Evolutionary conservation across 257 asterid genomes (phyloP), one percentile per base, ranked within the genome.

Genomic region (Gynochthodes officinalis): DNA sequence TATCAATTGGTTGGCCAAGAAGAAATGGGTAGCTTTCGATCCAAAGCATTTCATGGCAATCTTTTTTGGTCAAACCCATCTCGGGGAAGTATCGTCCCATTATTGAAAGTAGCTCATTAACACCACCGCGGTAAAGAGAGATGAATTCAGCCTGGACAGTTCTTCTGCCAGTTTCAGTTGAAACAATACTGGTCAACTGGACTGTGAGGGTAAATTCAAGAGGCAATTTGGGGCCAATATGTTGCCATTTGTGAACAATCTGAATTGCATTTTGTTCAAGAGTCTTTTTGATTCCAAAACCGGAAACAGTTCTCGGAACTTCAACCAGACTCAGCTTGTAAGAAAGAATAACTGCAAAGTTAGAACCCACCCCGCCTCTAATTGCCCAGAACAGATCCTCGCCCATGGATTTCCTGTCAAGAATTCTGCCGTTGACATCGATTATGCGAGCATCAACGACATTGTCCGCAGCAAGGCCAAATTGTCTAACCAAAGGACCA

Each of bases 341-440:
- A 0, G 37, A 14, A 25, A 48, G 37, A 66, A 66, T 43, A 0
- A 66, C 40, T 2, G 3, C 71, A 1, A 66, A 66, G 25, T 19
- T 48, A 12, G 71, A 16, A 5, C 71, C 57, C 1, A 15, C 30
- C 5, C 55, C 71, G 5, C 71, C 71, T 43, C 57, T 5, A 23
- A 66, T 43, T 18, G 71, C 71, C 71, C 71, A 66, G 25, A 66
- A 66, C 0, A 35, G n/a, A n/a, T n/a, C n/a, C n/a, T n/a, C n/a
- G n/a, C n/a, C n/a, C n/a, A n/a, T n/a, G n/a, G n/a, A n/a, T n/a
- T n/a, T n/a, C n/a, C n/a, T n/a, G n/a, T n/a, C n/a, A n/a, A n/a
- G n/a, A n/a, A n/a, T n/a, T n/a, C n/a, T n/a, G n/a, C n/a, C n/a
- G n/a, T n/a, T n/a, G n/a, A n/a, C n/a, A n/a, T n/a, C n/a, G n/a